Percentiles rank a stretch among this genome's conserved stretches.
Evolutionary conservation across 495 filamentous ascomycete species (phyloP).

Genomic region (Neurospora sp.): DNA sequence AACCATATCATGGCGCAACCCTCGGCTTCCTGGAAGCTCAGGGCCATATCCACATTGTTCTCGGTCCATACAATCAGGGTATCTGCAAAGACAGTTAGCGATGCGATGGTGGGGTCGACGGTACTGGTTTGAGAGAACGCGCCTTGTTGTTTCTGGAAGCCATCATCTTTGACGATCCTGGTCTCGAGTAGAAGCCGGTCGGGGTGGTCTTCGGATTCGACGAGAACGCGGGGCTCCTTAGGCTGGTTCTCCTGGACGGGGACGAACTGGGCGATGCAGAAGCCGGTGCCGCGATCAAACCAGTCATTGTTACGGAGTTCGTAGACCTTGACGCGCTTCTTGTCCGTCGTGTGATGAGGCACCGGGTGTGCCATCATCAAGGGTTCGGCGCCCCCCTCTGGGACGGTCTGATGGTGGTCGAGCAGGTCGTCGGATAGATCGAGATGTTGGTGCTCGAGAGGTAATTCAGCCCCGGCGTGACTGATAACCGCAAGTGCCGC

Average conservation of each 20-base stretch:
- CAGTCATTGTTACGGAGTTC: slow-evolving; percentile 97
- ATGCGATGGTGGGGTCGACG: background rate
- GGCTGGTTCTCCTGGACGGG: slow-evolving; percentile 43
- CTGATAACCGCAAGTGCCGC: slow-evolving; percentile 37
- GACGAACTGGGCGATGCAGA: slow-evolving; percentile 71
- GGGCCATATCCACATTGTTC: slow-evolving; percentile 86
- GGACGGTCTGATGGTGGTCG: slow-evolving; percentile 22
- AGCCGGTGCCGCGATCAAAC: slow-evolving; percentile 95
- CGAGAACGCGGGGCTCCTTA: slow-evolving; percentile 75
- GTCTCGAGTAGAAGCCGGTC: slow-evolving; percentile 77
- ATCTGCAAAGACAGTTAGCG: slow-evolving; percentile 45
- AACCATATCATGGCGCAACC: slow-evolving; percentile 90
- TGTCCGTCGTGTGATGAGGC: slow-evolving; percentile 71
- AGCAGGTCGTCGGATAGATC: slow-evolving; percentile 31
- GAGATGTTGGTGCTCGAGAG: slow-evolving; percentile 33
- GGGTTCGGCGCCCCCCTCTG: slow-evolving; percentile 32
- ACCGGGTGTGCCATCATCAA: slow-evolving; percentile 80
- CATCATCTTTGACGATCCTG: slow-evolving; percentile 86
- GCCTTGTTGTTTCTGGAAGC: slow-evolving; percentile 98
- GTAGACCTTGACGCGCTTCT: slow-evolving; percentile 98
- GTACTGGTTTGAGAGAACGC: slow-evolving; percentile 11
- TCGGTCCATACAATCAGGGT: slow-evolving; percentile 99
- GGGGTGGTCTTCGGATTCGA: slow-evolving; percentile 87
- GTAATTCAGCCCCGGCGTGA: slow-evolving; percentile 34
- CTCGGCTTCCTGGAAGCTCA: slow-evolving; percentile 96